A percentile compares a stretch with the other conserved stretches of the same genome.
phyloP scores from a whole-genome alignment of 441 rosid genomes.

The Erysimum cheiri region DNA sequence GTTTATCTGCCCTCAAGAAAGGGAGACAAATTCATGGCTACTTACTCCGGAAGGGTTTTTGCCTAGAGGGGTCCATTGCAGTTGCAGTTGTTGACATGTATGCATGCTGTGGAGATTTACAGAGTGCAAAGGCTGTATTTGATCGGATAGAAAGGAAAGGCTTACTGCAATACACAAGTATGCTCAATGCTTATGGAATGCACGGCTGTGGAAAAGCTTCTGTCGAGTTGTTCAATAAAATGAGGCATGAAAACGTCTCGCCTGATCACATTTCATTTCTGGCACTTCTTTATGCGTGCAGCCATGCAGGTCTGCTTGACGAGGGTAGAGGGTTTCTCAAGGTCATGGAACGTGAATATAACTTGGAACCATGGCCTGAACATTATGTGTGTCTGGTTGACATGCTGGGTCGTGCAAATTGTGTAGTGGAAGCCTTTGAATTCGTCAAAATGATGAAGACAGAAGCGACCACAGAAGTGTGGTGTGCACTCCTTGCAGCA shows the following conservation, averaged over 20 bases:
- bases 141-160: slow-evolving; percentile 49
- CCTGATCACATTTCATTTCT: slow-evolving; percentile 85
- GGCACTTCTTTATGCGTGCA: slow-evolving; percentile 83
- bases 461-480: slow-evolving; percentile 76
- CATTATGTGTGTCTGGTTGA: slow-evolving; percentile 87
- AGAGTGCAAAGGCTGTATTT: slow-evolving; percentile 61
- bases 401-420: slow-evolving; percentile 85
- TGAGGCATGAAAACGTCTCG: slow-evolving; percentile 52
- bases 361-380: slow-evolving; percentile 88
- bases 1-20: slow-evolving; percentile 67
- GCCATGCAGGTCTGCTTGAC: slow-evolving; percentile 77
- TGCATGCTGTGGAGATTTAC: slow-evolving; percentile 77
- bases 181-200: slow-evolving; percentile 87
- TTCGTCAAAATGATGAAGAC: slow-evolving; percentile 68
- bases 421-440: slow-evolving; percentile 73
- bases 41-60: slow-evolving; percentile 60
- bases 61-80: slow-evolving; percentile 59
- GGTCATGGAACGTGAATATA: slow-evolving; percentile 65
- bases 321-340: slow-evolving; percentile 72
- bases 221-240: slow-evolving; percentile 58
- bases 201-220: slow-evolving; percentile 79
- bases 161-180: slow-evolving; percentile 71
- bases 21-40: slow-evolving; percentile 84
- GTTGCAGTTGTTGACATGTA: slow-evolving; percentile 86
- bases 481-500: slow-evolving; percentile 90